phyloP scores from a whole-genome alignment of 805 yeast species.

The Myxozyma sirexii region DNA sequence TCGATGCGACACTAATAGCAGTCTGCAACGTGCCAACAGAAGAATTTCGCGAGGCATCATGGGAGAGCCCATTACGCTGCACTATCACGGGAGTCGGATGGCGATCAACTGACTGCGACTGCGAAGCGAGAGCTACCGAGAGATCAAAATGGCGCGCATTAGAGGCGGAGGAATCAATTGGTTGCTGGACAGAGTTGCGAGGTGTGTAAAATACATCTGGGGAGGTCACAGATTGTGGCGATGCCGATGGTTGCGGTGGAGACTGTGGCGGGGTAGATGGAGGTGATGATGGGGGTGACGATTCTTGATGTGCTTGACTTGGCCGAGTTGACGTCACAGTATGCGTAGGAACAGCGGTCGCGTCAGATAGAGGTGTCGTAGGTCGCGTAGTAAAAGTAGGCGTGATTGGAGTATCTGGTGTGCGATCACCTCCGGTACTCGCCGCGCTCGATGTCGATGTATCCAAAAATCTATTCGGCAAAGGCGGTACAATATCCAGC shows the following conservation, averaged over 20 bases:
- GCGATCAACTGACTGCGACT: background rate
- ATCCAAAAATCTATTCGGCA: conserved; percentile 1
- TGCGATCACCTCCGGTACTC: background rate
- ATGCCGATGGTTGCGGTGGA: background rate
- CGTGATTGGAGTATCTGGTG: conserved; percentile 10
- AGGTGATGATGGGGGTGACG: background rate
- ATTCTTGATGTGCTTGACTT: background rate
- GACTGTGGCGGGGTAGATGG: background rate
- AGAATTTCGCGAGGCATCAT: background rate
- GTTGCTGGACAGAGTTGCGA: conserved; percentile 5
- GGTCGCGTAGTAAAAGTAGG: conserved; percentile 4
- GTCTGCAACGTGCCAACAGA: conserved; percentile 1
- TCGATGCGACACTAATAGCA: background rate
- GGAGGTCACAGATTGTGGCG: background rate
- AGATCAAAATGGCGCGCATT: background rate
- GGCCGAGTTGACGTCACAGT: background rate
- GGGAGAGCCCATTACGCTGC: background rate
- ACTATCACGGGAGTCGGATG: background rate
- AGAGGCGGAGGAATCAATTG: background rate
- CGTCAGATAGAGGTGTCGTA: conserved; percentile 1
- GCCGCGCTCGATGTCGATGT: background rate
- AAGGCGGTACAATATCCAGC: conserved; percentile 6
- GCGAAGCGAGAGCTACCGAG: background rate
- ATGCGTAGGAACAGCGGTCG: background rate
- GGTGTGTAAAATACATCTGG: conserved; percentile 4